Evolutionary conservation across 2,329 filamentous ascomycete genomes (phyloP), one percentile per base, ranked within the genome.

Genomic region (Nannizzia gypsea): DNA sequence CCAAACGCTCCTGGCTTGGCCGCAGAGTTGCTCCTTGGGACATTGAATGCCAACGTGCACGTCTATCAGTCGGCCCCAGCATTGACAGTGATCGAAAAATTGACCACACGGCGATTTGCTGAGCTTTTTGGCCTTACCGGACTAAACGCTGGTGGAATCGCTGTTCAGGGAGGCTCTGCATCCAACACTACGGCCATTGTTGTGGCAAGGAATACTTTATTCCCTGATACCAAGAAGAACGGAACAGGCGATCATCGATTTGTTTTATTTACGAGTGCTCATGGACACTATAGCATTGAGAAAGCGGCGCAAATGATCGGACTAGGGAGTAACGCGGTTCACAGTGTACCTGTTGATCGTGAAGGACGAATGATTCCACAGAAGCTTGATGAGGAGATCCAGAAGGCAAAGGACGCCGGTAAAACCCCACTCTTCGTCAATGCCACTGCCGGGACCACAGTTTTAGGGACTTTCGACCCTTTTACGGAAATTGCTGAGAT

Each of bases 1-100:
- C 95, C 89, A 42, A 93, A 93, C 69, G 87, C 92, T 46, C 86
- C 92, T 6, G 92, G 92, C 17, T 81, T 97, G 0, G 84, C 87
- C 15, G 87, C 90, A 1, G 93, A 97, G 68, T 78, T 97, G 60
- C 79, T 97, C 6, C 82, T 97, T 26, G 86, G 89, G 0, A 82
- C 88, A 0, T 77, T 99, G 50, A 97, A 99, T 75, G 96, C 93
- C 38, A 99, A 97, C 70, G 77, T 91, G 15, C 93, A 97, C 72
- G 89, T 97, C 63, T 97, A 90, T 76, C 87, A 92, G 74, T 91
- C 96, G 60, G 96, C 92, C 0, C 93, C 93, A 0, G 90, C 88
- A 6, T 78, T 97, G 56, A 89, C 89, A 0, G 73, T 96, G 6
- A 84, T 97, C 63, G 93, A 97, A 73, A 96, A 96, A 72, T 81